Conservation (phyloP, 75 land plant species). For the Gnetum montanum region DNA sequence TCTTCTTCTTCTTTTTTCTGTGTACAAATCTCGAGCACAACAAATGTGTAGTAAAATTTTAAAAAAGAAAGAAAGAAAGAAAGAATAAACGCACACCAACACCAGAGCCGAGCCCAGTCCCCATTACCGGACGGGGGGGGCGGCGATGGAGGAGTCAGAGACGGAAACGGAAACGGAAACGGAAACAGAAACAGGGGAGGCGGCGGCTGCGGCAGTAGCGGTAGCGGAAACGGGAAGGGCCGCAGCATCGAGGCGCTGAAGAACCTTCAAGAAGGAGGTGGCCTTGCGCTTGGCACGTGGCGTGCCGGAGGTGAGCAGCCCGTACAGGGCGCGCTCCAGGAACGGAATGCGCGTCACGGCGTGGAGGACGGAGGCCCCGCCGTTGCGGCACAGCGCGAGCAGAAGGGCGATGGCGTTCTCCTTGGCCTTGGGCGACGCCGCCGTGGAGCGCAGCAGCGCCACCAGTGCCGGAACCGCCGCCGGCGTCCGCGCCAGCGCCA, state of each 20-base stretch:
- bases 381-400: conserved; percentile 43
- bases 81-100: too few relatives aligned
- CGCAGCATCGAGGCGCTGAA: conserved; percentile 8
- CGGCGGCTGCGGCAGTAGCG: background rate
- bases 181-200: background rate
- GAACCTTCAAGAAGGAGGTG: conserved; percentile 39
- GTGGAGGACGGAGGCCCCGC: conserved; percentile 29
- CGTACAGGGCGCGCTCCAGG: conserved; percentile 38
- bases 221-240: background rate
- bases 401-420: conserved; percentile 65
- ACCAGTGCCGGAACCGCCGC: conserved; percentile 25
- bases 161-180: background rate
- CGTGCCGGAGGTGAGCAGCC: conserved; percentile 47
- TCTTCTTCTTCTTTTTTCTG: too few relatives aligned
- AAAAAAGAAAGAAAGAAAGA: too few relatives aligned
- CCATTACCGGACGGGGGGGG: too few relatives aligned
- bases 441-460: conserved; percentile 32
- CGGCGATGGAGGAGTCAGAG: too few relatives aligned
- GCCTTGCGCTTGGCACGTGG: conserved; percentile 56
- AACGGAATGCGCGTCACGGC: conserved; percentile 27
- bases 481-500: conserved; percentile 30
- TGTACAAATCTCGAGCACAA: too few relatives aligned
- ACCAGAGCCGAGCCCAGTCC: too few relatives aligned
- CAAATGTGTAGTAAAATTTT: too few relatives aligned
- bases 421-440: conserved; percentile 41